These are phyloP conservation scores for Fusarium haematococcum DNA, from an alignment of 2,329 filamentous ascomycete genomes.

Conservation along the genomic window DNA sequence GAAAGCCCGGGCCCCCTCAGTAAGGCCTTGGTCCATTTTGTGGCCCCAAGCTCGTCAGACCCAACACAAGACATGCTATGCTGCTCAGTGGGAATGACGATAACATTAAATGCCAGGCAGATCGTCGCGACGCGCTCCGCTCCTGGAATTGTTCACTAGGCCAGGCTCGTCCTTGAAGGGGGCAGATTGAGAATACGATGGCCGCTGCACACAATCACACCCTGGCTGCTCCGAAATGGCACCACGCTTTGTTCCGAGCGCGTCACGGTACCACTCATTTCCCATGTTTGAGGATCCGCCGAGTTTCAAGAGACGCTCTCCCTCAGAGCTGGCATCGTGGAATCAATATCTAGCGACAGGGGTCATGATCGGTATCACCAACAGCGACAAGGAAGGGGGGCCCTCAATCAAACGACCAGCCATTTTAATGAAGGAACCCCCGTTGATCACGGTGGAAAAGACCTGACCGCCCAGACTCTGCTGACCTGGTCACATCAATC, in stretches of 20 bases:
- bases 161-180: constrained; percentile 10
- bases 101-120: neutral
- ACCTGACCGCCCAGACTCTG: constrained; percentile 30
- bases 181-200: constrained; percentile 12
- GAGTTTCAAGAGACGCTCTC: constrained; percentile 33
- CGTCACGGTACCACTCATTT: constrained; percentile 25
- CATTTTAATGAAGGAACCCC: constrained; percentile 23
- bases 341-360: constrained; percentile 22
- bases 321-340: constrained; percentile 25
- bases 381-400: constrained; percentile 23
- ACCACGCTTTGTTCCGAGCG: constrained; percentile 27
- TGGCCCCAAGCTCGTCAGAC: constrained; percentile 8
- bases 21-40: constrained; percentile 21
- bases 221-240: constrained; percentile 28
- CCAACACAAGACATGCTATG: constrained; percentile 1
- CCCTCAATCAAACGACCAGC: constrained; percentile 34
- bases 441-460: constrained; percentile 19
- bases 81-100: neutral
- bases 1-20: constrained; percentile 39
- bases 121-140: constrained; percentile 2
- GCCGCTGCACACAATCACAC: constrained; percentile 13
- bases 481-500: constrained; percentile 26
- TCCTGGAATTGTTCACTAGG: constrained; percentile 3
- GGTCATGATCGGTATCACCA: constrained; percentile 34
- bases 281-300: constrained; percentile 18